Base-by-base conservation (phyloP, 495 filamentous ascomycete species). In the Pseudevernia furfuracea region DNA sequence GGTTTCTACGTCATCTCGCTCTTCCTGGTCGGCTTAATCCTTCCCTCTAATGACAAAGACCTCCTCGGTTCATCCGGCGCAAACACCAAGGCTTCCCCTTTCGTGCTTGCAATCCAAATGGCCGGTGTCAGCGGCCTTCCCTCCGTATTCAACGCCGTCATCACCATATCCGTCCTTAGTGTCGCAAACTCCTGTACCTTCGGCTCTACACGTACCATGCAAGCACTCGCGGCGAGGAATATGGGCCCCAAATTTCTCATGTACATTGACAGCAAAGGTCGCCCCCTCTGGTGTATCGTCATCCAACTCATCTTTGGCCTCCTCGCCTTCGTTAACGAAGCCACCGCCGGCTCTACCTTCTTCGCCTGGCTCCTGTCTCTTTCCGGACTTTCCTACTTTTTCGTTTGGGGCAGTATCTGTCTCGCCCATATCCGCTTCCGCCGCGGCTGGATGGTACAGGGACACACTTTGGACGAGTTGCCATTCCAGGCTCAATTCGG, bases 341-440 rank as follows among this genome's bases (percentile, higher is more conserved):
- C 80, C 10, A 55, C 68, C 0, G 46, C 65, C 19, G 80, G 79
- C 46, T 55, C 65, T 14, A 61, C 67, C 2, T 75, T 80, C 56
- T 83, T 85, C 60, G 69, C 69, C 66, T 92, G 89, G 88, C 81
- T 92, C 28, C 81, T 89, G 30, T 78, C 86, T 12, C 74, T 92
- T 23, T 86, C 85, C 6, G 88, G 84, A 65, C 78, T 90, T 25
- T 78, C 81, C 36, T 77, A 81, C 72, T 81, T 91, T 71, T 89
- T 91, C 75, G 80, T 84, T 61, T 92, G 85, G 85, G 86, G 83
- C 21, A 85, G 84, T 58, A 87, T 90, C 73, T 87, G 83, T 74
- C 69, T 89, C 19, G 81, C 87, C 4, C 89, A 91, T 69, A 89
- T 92, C 70, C 84, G 88, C 34, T 90, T 91, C 82, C 84, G 89